phyloP scores from a whole-genome alignment of 257 asterid species.

The Forsythia suspensa region DNA sequence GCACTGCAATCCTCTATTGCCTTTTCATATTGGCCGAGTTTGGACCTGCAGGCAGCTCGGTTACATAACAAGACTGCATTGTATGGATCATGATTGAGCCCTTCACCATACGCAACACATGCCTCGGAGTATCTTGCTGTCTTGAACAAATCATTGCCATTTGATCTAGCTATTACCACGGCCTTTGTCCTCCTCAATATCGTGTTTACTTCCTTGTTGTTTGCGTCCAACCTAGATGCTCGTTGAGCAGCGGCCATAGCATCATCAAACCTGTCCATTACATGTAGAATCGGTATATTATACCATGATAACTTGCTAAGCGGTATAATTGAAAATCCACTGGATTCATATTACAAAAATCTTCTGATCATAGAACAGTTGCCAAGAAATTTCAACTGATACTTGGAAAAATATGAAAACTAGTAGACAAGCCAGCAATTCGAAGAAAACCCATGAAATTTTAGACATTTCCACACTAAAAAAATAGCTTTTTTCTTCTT shows the following conservation, averaged over 20 bases:
- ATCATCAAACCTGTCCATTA: constrained; percentile 53
- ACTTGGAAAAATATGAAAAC: neutral
- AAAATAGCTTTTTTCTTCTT: no score
- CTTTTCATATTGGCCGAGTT: constrained; percentile 57
- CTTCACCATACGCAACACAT: constrained; percentile 64
- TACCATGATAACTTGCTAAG: constrained; percentile 4
- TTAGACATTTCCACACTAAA: neutral
- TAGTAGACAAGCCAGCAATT: neutral
- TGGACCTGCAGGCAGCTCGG: constrained; percentile 70
- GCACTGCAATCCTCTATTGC: constrained; percentile 73
- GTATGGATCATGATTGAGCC: constrained; percentile 58
- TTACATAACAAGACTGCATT: constrained; percentile 67
- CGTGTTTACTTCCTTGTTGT: constrained; percentile 58
- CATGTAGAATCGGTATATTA: neutral
- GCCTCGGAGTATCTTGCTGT: constrained; percentile 56
- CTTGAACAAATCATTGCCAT: constrained; percentile 68
- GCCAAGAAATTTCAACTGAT: neutral
- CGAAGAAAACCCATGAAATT: neutral
- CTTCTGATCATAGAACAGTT: neutral
- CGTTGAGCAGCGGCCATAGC: constrained; percentile 62
- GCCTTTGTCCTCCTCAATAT: constrained; percentile 50
- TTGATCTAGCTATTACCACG: constrained; percentile 56
- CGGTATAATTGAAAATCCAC: neutral
- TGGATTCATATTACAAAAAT: neutral
- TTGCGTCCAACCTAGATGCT: constrained; percentile 55